Evolutionary conservation across 148 eudicot genomes (phyloP).

Genomic region (Silene latifolia): DNA sequence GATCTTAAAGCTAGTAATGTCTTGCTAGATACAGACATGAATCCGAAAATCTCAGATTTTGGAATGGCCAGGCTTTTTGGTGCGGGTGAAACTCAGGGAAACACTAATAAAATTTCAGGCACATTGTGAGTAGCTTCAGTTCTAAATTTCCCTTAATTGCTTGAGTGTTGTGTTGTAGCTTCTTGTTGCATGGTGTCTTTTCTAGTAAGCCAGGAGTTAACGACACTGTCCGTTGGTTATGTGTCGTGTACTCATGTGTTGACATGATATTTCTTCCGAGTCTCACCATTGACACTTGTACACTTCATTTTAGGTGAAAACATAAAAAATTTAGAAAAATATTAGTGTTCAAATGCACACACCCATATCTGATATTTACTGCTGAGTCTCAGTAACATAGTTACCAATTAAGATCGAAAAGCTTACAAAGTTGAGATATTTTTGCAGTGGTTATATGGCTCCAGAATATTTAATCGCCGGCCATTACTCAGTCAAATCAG

Average conservation of each 20-base stretch:
- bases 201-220: too few relatives aligned
- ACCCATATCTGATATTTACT: too few relatives aligned
- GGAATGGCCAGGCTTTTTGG: conserved; percentile 34
- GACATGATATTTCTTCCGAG: too few relatives aligned
- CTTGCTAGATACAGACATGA: conserved; percentile 30
- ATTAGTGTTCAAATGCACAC: too few relatives aligned
- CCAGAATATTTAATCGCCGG: conserved; percentile 33
- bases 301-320: neutral
- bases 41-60: conserved; percentile 35
- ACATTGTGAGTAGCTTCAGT: conserved; percentile 21
- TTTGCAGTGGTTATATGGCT: conserved; percentile 36
- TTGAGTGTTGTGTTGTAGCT: neutral
- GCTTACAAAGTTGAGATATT: conserved; percentile 1
- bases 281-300: too few relatives aligned
- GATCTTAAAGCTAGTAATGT: conserved; percentile 31
- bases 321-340: too few relatives aligned
- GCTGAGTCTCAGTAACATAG: too few relatives aligned
- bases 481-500: conserved; percentile 34
- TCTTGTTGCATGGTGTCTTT: neutral
- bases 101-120: conserved; percentile 27
- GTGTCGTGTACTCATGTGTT: too few relatives aligned
- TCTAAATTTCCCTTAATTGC: neutral
- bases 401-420: neutral
- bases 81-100: conserved; percentile 29
- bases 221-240: too few relatives aligned